These are phyloP conservation scores for Neurospora sp. DNA, from an alignment of 495 filamentous ascomycete species.

Conservation along the genomic window DNA sequence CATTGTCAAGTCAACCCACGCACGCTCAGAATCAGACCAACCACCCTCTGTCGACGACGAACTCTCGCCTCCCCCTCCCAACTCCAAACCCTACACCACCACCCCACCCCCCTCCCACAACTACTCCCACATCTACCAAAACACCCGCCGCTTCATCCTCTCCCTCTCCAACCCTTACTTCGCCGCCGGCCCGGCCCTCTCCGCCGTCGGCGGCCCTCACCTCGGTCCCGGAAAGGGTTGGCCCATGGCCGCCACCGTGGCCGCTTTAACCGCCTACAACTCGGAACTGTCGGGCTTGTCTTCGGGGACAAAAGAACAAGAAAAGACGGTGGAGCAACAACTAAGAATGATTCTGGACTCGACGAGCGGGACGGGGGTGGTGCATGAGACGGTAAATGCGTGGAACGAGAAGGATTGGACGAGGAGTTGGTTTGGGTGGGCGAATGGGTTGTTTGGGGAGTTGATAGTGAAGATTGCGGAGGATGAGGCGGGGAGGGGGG, in stretches of 20 bases:
- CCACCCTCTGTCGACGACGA: neutral
- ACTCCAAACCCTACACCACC: neutral
- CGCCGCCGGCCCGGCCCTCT: slow-evolving; percentile 44
- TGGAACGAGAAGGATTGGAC: slow-evolving; percentile 45
- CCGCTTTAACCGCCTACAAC: slow-evolving; percentile 31
- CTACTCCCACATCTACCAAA: slow-evolving; percentile 37
- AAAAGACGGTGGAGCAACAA: slow-evolving; percentile 17
- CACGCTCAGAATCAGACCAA: neutral
- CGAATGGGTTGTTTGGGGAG: slow-evolving; percentile 59
- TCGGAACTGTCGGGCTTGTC: slow-evolving; percentile 32
- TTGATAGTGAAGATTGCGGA: slow-evolving; percentile 38
- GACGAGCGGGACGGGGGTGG: slow-evolving; percentile 45
- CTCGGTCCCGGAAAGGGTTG: slow-evolving; percentile 46
- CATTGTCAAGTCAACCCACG: slow-evolving; percentile 5
- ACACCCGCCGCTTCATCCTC: slow-evolving; percentile 47
- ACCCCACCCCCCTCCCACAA: slow-evolving; percentile 2
- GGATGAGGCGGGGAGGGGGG: slow-evolving; percentile 17
- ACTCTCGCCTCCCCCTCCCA: neutral
- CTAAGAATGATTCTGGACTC: slow-evolving; percentile 36
- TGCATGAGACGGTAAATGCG: slow-evolving; percentile 52
- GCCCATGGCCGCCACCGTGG: slow-evolving; percentile 49
- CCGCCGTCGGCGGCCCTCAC: slow-evolving; percentile 49
- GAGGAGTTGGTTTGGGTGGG: slow-evolving; percentile 60
- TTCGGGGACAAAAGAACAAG: slow-evolving; percentile 23
- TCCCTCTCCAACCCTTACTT: slow-evolving; percentile 48